These are phyloP conservation scores for Solanum ossicruentum DNA, from an alignment of 257 asterid species.

Conservation along the genomic window DNA sequence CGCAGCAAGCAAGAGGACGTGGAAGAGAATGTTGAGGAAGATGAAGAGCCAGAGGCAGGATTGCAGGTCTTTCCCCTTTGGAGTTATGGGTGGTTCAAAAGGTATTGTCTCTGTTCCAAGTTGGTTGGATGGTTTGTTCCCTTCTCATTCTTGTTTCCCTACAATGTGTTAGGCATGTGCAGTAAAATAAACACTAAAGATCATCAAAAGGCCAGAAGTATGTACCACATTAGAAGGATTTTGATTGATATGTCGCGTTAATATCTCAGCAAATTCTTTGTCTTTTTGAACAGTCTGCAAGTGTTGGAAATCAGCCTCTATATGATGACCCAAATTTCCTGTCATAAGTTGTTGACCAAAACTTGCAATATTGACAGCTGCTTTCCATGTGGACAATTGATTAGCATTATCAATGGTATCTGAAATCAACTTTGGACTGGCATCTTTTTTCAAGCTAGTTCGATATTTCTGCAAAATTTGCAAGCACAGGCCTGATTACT, in stretches of 20 bases:
- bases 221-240: neutral
- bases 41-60: no score
- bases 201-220: neutral
- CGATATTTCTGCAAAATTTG: neutral
- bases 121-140: no score
- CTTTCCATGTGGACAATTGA: neutral
- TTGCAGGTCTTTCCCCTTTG: no score
- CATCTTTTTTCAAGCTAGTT: neutral
- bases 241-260: neutral
- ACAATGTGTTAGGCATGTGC: neutral
- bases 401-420: neutral
- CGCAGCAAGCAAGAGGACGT: no score
- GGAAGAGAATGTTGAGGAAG: no score
- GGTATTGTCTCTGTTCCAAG: no score
- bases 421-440: neutral
- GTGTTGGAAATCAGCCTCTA: neutral
- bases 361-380: neutral
- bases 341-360: neutral
- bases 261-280: neutral
- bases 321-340: neutral
- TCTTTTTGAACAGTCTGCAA: neutral
- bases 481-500: neutral
- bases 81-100: no score
- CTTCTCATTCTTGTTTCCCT: neutral
- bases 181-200: neutral